Evolutionary conservation across 306 rosid genomes (phyloP).

Genomic region (Vigna trinervia): DNA sequence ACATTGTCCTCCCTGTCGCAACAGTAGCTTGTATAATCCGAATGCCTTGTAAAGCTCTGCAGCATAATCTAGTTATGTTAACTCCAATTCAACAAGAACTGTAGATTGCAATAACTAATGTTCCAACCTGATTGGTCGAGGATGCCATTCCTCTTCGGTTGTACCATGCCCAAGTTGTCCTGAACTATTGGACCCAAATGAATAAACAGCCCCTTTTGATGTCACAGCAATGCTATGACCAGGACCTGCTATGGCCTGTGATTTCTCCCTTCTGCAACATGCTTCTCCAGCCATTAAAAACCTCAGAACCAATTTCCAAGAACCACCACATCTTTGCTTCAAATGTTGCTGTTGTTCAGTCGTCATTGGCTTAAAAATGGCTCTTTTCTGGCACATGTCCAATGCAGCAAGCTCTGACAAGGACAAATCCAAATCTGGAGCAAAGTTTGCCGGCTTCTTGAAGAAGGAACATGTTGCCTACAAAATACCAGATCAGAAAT

Average conservation of each 20-base stretch:
- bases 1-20: constrained; percentile 80
- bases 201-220: constrained; percentile 70
- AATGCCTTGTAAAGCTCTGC: constrained; percentile 84
- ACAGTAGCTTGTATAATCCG: constrained; percentile 78
- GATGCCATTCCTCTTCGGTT: constrained; percentile 69
- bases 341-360: constrained; percentile 60
- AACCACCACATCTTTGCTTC: constrained; percentile 84
- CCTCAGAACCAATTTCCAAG: constrained; percentile 87
- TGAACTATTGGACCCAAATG: constrained; percentile 79
- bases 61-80: constrained; percentile 54
- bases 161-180: constrained; percentile 92
- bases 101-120: constrained; percentile 32
- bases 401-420: constrained; percentile 85
- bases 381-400: constrained; percentile 84
- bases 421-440: constrained; percentile 68
- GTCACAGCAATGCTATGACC: constrained; percentile 90
- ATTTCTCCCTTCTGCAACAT: constrained; percentile 78
- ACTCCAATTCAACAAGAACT: constrained; percentile 38
- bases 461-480: constrained; percentile 92
- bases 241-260: constrained; percentile 85
- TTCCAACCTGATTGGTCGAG: constrained; percentile 76
- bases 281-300: constrained; percentile 81
- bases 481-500: constrained; percentile 51
- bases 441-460: constrained; percentile 77
- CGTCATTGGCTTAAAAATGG: constrained; percentile 77